These are phyloP conservation scores for Ceratocystis cubensis DNA, from an alignment of 2,329 filamentous ascomycete species.

Conservation along the genomic window DNA sequence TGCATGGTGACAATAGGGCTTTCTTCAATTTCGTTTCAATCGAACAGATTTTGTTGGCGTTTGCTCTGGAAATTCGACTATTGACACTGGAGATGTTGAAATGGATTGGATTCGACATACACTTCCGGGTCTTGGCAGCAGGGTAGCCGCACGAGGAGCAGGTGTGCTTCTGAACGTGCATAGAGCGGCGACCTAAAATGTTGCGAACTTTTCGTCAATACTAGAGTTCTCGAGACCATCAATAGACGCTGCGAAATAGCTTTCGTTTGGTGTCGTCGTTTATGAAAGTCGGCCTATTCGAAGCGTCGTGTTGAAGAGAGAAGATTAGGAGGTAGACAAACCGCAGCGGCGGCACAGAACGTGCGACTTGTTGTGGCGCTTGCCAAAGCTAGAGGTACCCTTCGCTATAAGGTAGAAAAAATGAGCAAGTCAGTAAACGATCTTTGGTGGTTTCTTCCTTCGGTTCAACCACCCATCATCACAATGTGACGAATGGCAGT, in stretches of 20 bases:
- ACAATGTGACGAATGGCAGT: constrained; percentile 21
- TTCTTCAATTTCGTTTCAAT: constrained; percentile 7
- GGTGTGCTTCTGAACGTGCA: constrained; percentile 99
- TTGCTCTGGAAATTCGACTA: constrained; percentile 13
- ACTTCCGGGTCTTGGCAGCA: constrained; percentile 93
- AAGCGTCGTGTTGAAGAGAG: constrained; percentile 16
- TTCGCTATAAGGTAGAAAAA: constrained; percentile 33
- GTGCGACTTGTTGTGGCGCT: constrained; percentile 95
- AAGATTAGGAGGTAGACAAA: constrained; percentile 41
- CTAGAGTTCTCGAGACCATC: background rate
- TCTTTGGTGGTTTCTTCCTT: background rate
- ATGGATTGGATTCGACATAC: constrained; percentile 48
- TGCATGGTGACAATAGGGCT: background rate
- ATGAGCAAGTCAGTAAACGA: constrained; percentile 23
- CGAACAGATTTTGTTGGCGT: background rate
- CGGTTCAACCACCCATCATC: background rate
- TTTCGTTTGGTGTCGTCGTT: background rate
- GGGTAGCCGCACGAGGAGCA: constrained; percentile 94
- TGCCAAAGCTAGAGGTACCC: constrained; percentile 47
- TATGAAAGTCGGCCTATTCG: constrained; percentile 21
- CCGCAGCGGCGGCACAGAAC: constrained; percentile 96
- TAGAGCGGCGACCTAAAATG: constrained; percentile 70
- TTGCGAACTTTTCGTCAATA: constrained; percentile 9
- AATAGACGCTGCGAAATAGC: background rate
- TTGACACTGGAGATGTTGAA: background rate